These are phyloP conservation scores for Westerdykella aurantiaca DNA, from an alignment of 2,329 filamentous ascomycete genomes.

Conservation along the genomic window DNA sequence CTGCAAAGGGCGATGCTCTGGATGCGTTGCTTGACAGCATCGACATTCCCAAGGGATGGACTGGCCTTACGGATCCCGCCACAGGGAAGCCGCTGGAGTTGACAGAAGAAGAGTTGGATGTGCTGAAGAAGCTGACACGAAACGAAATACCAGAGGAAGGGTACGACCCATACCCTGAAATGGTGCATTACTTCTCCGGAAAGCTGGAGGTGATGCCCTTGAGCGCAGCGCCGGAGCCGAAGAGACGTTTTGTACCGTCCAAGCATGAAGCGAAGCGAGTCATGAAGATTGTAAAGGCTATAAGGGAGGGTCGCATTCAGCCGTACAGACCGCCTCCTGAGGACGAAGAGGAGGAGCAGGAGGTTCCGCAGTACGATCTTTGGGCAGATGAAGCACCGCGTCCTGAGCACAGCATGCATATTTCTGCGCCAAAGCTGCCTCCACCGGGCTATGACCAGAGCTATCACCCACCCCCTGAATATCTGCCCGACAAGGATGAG, in stretches of 20 bases:
- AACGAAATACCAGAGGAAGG: slow-evolving; percentile 82
- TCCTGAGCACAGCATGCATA: slow-evolving; percentile 84
- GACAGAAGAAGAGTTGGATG: slow-evolving; percentile 79
- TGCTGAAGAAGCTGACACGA: slow-evolving; percentile 80
- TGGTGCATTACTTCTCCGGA: slow-evolving; percentile 89
- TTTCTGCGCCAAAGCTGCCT: slow-evolving; percentile 86
- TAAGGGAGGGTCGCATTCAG: slow-evolving; percentile 86
- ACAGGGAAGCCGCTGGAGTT: slow-evolving; percentile 91
- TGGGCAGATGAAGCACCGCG: slow-evolving; percentile 89
- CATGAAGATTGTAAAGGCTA: slow-evolving; percentile 95
- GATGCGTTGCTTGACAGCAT: slow-evolving; percentile 95
- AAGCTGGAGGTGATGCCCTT: slow-evolving; percentile 90
- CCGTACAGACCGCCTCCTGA: slow-evolving; percentile 78
- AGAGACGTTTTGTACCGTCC: slow-evolving; percentile 89
- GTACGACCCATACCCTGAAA: slow-evolving; percentile 89
- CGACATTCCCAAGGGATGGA: slow-evolving; percentile 95
- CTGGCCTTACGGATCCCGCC: slow-evolving; percentile 84
- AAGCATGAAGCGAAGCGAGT: slow-evolving; percentile 95
- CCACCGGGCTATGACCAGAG: slow-evolving; percentile 93
- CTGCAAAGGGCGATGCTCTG: slow-evolving; percentile 85
- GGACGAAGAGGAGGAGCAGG: slow-evolving; percentile 65
- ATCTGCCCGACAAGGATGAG: slow-evolving; percentile 81
- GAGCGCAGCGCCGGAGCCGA: slow-evolving; percentile 90
- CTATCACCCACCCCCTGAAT: slow-evolving; percentile 93
- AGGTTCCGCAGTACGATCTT: slow-evolving; percentile 74